A percentile compares a stretch with the other conserved stretches of the same genome.
phyloP scores from a whole-genome alignment of 192 early-diverging fungal genomes.

The Mortierella claussenii region DNA sequence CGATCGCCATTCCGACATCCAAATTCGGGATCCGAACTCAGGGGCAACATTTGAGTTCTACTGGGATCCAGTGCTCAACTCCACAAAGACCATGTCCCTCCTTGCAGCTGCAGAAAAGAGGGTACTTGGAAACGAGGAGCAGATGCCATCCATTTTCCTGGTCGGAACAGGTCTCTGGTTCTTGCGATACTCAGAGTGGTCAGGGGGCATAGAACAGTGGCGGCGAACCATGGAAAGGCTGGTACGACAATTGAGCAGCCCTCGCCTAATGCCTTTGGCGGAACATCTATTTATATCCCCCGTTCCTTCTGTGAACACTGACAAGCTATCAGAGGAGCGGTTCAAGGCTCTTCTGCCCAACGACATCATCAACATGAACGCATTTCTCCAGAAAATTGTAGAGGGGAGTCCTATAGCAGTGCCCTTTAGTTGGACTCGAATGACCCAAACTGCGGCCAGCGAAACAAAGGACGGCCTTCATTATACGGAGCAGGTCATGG shows the following conservation, averaged over 20 bases:
- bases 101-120: conserved; percentile 15
- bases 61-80: conserved; percentile 80
- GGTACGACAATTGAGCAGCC: conserved; percentile 15
- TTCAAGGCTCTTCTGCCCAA: conserved; percentile 53
- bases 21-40: conserved; percentile 32
- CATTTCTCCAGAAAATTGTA: conserved; percentile 54
- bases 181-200: conserved; percentile 61
- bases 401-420: conserved; percentile 48
- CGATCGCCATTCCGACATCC: conserved; percentile 57
- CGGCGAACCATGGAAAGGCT: conserved; percentile 53
- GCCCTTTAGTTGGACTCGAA: conserved; percentile 62
- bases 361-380: conserved; percentile 64
- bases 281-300: conserved; percentile 52
- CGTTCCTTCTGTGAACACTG: conserved; percentile 57
- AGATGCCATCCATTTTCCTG: conserved; percentile 51
- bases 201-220: conserved; percentile 59
- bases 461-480: conserved; percentile 79
- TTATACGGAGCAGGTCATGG: conserved; percentile 61
- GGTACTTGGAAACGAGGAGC: neutral
- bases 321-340: conserved; percentile 61
- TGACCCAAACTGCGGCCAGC: conserved; percentile 47
- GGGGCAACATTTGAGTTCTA: conserved; percentile 64
- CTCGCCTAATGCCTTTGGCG: conserved; percentile 3
- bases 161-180: conserved; percentile 74
- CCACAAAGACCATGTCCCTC: conserved; percentile 35